Base-by-base conservation (phyloP, 202 grass and related monocot species). In the Digitaria exilis region DNA sequence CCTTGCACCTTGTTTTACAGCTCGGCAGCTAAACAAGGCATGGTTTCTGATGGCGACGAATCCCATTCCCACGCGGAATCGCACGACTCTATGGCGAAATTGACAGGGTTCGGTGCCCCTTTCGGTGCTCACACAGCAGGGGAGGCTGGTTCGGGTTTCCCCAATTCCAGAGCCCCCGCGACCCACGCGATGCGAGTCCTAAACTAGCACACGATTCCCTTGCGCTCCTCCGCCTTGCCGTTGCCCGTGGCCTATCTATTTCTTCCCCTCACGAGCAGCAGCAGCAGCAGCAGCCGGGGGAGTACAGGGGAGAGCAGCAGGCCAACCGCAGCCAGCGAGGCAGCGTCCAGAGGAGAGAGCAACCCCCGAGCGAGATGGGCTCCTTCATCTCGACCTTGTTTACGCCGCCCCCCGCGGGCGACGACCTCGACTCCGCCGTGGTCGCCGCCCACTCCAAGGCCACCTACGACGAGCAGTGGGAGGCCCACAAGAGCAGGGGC, bases 361-460 rank as follows among this genome's bases (percentile, higher is more conserved):
- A 26, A 8, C 46, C 10, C n/a, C n/a, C 25, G 7, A 30, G 31
- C 15, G 37, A 28, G 42, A 90, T 90, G 88, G 88, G 84, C 2
- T 68, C 74, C 42, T 86, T 86, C 88, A 0, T 86, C 19, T 90
- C 88, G 67, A 37, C 30, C 51, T 0, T 82, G 13, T 0, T 42
- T 0, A 73, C 83, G 29, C 74, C 83, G 0, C 73, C 66, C 7
- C 41, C 85, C 5, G 17, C 67, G 35, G 81, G 13, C 55, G 65
- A 90, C 54, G 87, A 65, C 51, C 83, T 58, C 4, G 76, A 91
- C 46, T 91, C 74, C 16, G 77, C 65, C 75, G 95, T 97, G 39
- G 74, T 91, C 30, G 87, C 88, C 25, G 68, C 94, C 43, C 92
- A 95, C 88, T 93, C 92, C 46, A 82, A 78, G 82, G 44, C 86